Conservation (phyloP, 257 asterid genomes). For the Thymus quinquecostatus region DNA sequence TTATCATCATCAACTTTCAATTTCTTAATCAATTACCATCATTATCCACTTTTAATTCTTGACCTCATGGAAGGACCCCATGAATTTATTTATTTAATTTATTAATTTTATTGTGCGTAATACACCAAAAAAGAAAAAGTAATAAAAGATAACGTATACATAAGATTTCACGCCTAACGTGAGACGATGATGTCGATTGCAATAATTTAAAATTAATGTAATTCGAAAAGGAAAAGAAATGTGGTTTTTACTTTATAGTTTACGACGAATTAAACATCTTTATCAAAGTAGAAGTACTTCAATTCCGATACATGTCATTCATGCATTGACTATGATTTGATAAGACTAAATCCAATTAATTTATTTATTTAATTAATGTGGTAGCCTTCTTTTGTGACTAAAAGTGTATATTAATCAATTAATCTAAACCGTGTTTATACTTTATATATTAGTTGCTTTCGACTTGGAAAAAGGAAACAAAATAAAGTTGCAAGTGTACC, state of each 20-base stretch:
- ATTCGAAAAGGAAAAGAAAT: neutral
- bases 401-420: slow-evolving; percentile 3
- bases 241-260: neutral
- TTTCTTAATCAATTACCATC: no score
- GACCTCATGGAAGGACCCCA: no score
- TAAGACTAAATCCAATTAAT: neutral
- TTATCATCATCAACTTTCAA: neutral
- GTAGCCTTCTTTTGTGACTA: slow-evolving; percentile 16
- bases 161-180: slow-evolving; percentile 21
- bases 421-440: slow-evolving; percentile 15
- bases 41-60: no score
- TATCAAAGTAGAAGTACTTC: neutral
- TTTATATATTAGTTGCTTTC: slow-evolving; percentile 38
- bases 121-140: no score
- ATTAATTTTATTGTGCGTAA: no score
- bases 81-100: no score
- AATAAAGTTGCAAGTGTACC: slow-evolving; percentile 22
- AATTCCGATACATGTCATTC: slow-evolving; percentile 32
- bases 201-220: neutral
- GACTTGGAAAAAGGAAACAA: slow-evolving; percentile 29
- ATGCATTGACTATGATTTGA: slow-evolving; percentile 29
- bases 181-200: slow-evolving; percentile 25
- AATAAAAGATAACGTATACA: neutral
- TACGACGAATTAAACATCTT: neutral
- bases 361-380: slow-evolving; percentile 10